Conservation (phyloP, 148 eudicot species). For the Fallopia convolvulus region DNA sequence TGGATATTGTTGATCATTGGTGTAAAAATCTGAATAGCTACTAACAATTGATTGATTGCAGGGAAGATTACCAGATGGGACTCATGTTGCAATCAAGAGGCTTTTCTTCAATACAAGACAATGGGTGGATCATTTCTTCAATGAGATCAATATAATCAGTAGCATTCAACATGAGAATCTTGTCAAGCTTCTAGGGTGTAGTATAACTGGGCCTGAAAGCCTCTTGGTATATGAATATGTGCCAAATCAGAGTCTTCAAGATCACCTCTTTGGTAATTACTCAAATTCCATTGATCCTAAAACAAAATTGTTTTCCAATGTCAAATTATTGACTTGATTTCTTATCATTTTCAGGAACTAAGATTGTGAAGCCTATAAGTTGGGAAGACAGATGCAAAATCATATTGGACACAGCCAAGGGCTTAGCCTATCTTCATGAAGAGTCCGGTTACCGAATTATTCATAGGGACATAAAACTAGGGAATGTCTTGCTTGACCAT, state of each 20-base stretch:
- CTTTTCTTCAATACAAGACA: slow-evolving; percentile 47
- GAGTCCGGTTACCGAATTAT: slow-evolving; percentile 41
- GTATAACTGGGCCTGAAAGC: slow-evolving; percentile 53
- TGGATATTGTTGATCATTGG: neutral
- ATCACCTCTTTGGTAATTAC: slow-evolving; percentile 29
- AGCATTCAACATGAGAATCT: slow-evolving; percentile 44
- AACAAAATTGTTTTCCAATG: neutral
- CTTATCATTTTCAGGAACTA: slow-evolving; percentile 17
- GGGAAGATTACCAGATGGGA: slow-evolving; percentile 42
- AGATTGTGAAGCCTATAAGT: slow-evolving; percentile 20
- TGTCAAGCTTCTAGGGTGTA: slow-evolving; percentile 46
- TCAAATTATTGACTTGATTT: neutral
- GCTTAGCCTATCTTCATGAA: slow-evolving; percentile 52
- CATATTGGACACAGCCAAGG: slow-evolving; percentile 46
- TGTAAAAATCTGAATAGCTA: neutral
- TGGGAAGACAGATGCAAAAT: slow-evolving; percentile 43
- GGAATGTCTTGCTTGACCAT: slow-evolving; percentile 44
- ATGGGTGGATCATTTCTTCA: slow-evolving; percentile 50
- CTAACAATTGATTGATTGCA: slow-evolving; percentile 6
- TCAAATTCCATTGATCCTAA: neutral
- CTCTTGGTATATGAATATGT: slow-evolving; percentile 49
- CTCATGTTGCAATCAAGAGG: slow-evolving; percentile 43
- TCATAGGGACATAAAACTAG: slow-evolving; percentile 51
- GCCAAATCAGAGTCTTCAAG: slow-evolving; percentile 38
- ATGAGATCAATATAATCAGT: slow-evolving; percentile 50